Evolutionary conservation across 2,329 filamentous ascomycete species (phyloP).

Genomic region (Thielaviopsis euricoi): DNA sequence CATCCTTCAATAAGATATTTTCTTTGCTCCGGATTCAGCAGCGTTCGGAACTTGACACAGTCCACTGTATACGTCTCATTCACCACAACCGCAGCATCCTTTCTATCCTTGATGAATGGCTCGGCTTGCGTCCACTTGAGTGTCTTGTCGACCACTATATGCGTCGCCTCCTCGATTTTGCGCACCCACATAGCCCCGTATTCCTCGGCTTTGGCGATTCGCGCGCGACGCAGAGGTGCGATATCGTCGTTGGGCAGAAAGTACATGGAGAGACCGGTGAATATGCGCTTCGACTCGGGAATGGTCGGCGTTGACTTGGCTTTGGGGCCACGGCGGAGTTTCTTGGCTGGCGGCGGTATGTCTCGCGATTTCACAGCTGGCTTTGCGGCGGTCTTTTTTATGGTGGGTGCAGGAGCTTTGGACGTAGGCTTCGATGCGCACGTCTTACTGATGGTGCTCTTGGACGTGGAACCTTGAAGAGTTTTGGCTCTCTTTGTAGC

Average conservation of each 20-base stretch:
- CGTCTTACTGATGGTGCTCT: no score
- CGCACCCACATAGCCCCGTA: constrained; percentile 59
- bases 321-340: constrained; percentile 15
- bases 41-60: constrained; percentile 39
- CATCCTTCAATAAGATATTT: constrained; percentile 43
- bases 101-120: constrained; percentile 21
- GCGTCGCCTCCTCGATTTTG: constrained; percentile 45
- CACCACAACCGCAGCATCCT: constrained; percentile 33
- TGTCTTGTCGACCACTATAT: constrained; percentile 61
- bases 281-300: constrained; percentile 38
- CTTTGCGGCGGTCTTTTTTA: background rate
- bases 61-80: constrained; percentile 54
- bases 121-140: constrained; percentile 49
- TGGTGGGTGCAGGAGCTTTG: background rate
- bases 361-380: no score
- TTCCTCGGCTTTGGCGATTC: constrained; percentile 59
- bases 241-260: constrained; percentile 73
- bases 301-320: constrained; percentile 21
- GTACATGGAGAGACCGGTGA: constrained; percentile 46
- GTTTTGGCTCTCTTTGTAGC: no score
- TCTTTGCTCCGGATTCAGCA: constrained; percentile 41
- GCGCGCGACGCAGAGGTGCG: constrained; percentile 45
- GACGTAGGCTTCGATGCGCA: no score
- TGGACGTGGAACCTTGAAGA: no score
- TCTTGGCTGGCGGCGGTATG: constrained; percentile 12